These are phyloP conservation scores for Boletellus dicymbophilus DNA, from an alignment of 1,284 basidiomycete species.

Conservation along the genomic window DNA sequence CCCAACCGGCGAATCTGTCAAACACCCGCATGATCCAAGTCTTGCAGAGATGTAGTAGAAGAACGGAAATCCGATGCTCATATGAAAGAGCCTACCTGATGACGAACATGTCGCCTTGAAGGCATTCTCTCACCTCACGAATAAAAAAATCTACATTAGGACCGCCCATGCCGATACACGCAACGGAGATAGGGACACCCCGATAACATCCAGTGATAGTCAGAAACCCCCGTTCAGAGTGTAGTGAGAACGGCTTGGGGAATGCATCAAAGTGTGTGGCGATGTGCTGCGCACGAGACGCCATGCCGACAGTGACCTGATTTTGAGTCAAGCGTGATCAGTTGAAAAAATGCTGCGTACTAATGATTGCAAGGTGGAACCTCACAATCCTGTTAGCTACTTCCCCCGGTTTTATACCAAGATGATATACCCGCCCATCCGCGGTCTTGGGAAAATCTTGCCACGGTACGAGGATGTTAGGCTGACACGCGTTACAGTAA, in stretches of 20 bases:
- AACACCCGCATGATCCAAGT: conserved; percentile 79
- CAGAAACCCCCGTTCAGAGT: conserved; percentile 77
- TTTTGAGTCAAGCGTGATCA: not conserved
- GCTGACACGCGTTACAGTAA: not conserved
- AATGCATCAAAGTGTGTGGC: conserved; percentile 59
- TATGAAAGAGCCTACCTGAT: conserved; percentile 53
- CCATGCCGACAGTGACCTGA: conserved; percentile 77
- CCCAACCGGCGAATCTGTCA: conserved; percentile 70
- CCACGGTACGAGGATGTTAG: conserved; percentile 2
- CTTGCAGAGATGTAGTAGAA: conserved; percentile 37
- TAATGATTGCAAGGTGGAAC: not conserved
- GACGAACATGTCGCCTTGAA: conserved; percentile 76
- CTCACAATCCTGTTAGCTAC: conserved; percentile 81
- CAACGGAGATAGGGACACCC: conserved; percentile 67
- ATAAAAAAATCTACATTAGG: conserved; percentile 87
- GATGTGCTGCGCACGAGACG: conserved; percentile 65
- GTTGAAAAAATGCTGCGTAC: not conserved
- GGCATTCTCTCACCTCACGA: conserved; percentile 77
- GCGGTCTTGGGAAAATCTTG: conserved; percentile 74
- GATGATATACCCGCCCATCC: conserved; percentile 74
- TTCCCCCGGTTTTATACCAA: conserved; percentile 73
- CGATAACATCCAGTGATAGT: conserved; percentile 80
- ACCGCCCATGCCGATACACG: conserved; percentile 84
- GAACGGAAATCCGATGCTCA: not conserved
- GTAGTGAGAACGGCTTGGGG: conserved; percentile 61